These are phyloP conservation scores for Chimonanthus praecox DNA, from an alignment of 164 flowering plant genomes.

Conservation along the genomic window DNA sequence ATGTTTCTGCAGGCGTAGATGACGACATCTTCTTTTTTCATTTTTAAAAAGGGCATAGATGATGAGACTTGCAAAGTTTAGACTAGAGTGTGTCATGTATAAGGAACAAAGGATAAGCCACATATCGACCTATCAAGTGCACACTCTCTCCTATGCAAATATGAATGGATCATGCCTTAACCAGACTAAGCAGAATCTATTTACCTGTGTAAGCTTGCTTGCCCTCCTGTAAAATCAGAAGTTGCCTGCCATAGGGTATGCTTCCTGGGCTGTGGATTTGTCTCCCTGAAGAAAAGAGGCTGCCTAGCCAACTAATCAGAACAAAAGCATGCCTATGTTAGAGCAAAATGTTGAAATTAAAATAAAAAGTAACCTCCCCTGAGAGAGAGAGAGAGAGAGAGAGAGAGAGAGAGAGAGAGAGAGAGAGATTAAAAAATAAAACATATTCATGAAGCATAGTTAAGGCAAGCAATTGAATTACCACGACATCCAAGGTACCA, in stretches of 20 bases:
- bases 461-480: conserved; percentile 18
- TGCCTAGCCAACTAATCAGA: conserved; percentile 57
- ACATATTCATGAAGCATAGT: neutral
- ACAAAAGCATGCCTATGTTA: conserved; percentile 6
- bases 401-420: neutral
- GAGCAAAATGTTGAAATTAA: neutral
- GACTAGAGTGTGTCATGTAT: too few species aligned
- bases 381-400: neutral
- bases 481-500: conserved; percentile 71
- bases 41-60: too few species aligned
- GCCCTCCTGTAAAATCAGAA: conserved; percentile 75
- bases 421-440: neutral
- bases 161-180: neutral
- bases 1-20: too few species aligned
- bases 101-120: too few species aligned
- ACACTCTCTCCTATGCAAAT: too few species aligned
- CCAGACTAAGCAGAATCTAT: neutral
- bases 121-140: too few species aligned
- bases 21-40: too few species aligned
- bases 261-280: conserved; percentile 88
- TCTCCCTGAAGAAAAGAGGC: conserved; percentile 83
- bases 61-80: too few species aligned
- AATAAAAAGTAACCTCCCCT: too few species aligned
- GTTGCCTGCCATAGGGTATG: conserved; percentile 90
- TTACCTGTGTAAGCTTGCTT: conserved; percentile 70